These are phyloP conservation scores for Trametes pubescens DNA, from an alignment of 1,284 basidiomycete species.

Conservation along the genomic window DNA sequence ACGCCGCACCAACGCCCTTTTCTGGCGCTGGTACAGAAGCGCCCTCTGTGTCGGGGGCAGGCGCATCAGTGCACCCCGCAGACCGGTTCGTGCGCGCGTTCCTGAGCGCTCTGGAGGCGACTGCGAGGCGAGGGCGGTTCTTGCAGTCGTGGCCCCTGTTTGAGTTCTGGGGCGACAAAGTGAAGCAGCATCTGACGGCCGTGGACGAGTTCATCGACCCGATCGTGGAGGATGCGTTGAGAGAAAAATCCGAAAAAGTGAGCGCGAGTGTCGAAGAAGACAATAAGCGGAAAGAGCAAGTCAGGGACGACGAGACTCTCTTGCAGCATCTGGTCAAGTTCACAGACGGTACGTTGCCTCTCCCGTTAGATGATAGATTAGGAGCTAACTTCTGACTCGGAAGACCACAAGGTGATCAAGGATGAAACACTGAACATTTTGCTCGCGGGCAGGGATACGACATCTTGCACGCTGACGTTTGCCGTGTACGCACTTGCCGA, in stretches of 20 bases:
- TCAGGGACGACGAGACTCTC: constrained; percentile 52
- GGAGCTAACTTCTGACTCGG: background rate
- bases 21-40: background rate
- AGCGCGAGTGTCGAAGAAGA: background rate
- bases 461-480: constrained; percentile 48
- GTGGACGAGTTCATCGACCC: constrained; percentile 61
- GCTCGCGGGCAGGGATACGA: constrained; percentile 50
- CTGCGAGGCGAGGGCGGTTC: constrained; percentile 47
- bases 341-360: constrained; percentile 51
- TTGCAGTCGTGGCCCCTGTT: constrained; percentile 56
- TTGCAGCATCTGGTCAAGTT: constrained; percentile 59
- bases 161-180: constrained; percentile 56
- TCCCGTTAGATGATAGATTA: background rate
- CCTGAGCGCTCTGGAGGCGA: constrained; percentile 46
- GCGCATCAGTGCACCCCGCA: constrained; percentile 36
- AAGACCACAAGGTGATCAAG: constrained; percentile 42
- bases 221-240: constrained; percentile 55
- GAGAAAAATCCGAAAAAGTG: constrained; percentile 39
- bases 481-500: constrained; percentile 48
- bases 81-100: constrained; percentile 41
- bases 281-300: constrained; percentile 39
- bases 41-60: background rate
- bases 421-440: constrained; percentile 50
- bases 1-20: constrained; percentile 1
- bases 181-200: constrained; percentile 52